Conservation (phyloP, 2,329 filamentous ascomycete species). For the Ceratocystis papillata region DNA sequence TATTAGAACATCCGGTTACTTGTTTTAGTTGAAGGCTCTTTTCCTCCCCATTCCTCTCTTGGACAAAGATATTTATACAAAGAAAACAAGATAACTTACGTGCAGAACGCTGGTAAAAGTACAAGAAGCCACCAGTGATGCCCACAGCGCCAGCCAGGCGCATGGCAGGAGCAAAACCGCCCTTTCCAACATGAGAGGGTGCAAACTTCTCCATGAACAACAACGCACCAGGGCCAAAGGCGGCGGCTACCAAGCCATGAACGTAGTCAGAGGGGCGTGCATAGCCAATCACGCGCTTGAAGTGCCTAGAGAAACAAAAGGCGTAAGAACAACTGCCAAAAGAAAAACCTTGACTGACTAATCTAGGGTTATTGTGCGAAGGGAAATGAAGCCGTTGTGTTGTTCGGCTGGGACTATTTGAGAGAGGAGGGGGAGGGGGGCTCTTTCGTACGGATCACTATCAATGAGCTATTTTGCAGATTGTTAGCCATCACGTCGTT, state of each 20-base stretch:
- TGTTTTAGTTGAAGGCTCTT: not conserved
- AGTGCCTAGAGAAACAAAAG: constrained; percentile 51
- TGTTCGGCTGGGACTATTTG: not conserved
- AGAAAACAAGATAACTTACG: constrained; percentile 45
- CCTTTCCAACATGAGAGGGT: constrained; percentile 73
- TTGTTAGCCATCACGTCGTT: constrained; percentile 17
- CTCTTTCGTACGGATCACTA: constrained; percentile 75
- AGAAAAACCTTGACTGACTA: no score
- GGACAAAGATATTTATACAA: not conserved
- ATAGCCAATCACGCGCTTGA: constrained; percentile 81
- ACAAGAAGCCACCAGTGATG: constrained; percentile 65
- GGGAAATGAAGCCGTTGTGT: not conserved
- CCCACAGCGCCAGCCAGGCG: constrained; percentile 65
- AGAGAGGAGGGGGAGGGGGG: not conserved
- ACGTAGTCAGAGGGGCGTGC: constrained; percentile 75
- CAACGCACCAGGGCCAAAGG: constrained; percentile 63
- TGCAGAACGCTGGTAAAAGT: constrained; percentile 73
- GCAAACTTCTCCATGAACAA: constrained; percentile 71
- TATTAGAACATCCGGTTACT: not conserved
- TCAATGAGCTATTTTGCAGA: constrained; percentile 71
- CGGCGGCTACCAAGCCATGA: constrained; percentile 55
- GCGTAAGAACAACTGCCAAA: no score
- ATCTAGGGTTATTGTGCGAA: no score
- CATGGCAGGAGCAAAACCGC: constrained; percentile 73
- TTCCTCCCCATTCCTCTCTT: not conserved